A percentile compares a stretch with the other conserved stretches of the same genome.
Conservation (phyloP, 768 basidiomycete genomes). For the Hirschioporus abietinus region DNA sequence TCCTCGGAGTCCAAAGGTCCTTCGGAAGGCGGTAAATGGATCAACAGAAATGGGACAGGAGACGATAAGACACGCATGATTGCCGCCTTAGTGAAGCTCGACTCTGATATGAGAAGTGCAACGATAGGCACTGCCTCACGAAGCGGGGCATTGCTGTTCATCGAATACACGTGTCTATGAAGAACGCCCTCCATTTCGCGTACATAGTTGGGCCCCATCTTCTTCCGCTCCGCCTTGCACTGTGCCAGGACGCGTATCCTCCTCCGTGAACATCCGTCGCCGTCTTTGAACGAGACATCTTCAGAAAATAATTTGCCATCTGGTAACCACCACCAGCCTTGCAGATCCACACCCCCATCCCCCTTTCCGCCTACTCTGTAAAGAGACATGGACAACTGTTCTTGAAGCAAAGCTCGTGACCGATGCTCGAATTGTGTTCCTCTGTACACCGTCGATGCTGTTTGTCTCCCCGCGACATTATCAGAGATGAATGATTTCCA, state of each 20-base stretch:
- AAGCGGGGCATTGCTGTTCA: not conserved
- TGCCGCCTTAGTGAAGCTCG: constrained; percentile 69
- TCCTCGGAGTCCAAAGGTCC: constrained; percentile 5
- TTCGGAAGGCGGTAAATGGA: constrained; percentile 59
- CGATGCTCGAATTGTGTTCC: constrained; percentile 75
- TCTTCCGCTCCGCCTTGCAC: constrained; percentile 89
- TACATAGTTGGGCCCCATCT: constrained; percentile 71
- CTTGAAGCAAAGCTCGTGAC: constrained; percentile 53
- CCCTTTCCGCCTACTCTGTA: constrained; percentile 74
- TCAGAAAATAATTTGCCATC: not conserved
- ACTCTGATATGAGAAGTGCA: constrained; percentile 78
- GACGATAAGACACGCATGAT: constrained; percentile 69
- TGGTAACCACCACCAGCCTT: constrained; percentile 94
- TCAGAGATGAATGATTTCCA: no score
- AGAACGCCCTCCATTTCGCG: constrained; percentile 92
- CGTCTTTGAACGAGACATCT: constrained; percentile 8
- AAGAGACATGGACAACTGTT: constrained; percentile 74
- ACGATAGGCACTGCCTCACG: constrained; percentile 35
- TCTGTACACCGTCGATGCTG: constrained; percentile 42
- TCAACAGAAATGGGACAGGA: constrained; percentile 69
- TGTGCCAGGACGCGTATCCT: constrained; percentile 77
- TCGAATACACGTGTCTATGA: constrained; percentile 35
- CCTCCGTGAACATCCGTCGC: constrained; percentile 24
- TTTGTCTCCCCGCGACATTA: no score
- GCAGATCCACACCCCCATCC: constrained; percentile 87